Base-by-base conservation (phyloP, 257 asterid genomes). In the Apocynum venetum region DNA sequence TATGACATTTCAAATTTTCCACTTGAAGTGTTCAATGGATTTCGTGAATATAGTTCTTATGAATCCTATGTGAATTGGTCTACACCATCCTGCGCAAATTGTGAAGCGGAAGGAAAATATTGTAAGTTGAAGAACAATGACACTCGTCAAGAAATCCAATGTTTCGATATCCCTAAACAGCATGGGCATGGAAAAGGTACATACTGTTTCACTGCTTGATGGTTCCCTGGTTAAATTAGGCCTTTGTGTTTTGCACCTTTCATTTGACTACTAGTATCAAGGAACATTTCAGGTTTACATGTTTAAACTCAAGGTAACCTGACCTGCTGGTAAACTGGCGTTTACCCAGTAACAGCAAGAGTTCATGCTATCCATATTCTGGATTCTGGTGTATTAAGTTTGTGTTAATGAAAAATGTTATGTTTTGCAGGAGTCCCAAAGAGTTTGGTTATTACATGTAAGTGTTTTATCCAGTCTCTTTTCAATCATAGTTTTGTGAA, bases 1-100 rank as follows among this genome's bases (percentile, higher is more conserved):
- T 91, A 88, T 71, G 83, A 81, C 46, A 68, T 92, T 57, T 90
- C 95, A 41, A 71, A 72, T 76, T 77, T 87, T 74, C 79, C 91
- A 1, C 6, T 20, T 36, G 72, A 68, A 68, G 52, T 68, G 80
- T 84, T 7, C 17, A 44, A 10, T 35, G 71, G 74, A 44, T n/a
- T 66, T 15, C 86, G 84, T 76, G 56, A 17, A 31, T 49, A 48
- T 2, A 61, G 63, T 49, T 79, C 49, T 15, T 81, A 79, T 43
- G 85, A 76, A 47, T 57, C 82, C 0, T 51, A 63, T 59, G 77
- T 92, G 78, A 82, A 49, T 64, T 92, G 96, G 96, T 52, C 85
- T 53, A 53, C 80, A 40, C 92, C 97, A 25, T 65, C 55, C 49
- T 89, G 94, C 47, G 83, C 89, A 60, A 68, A 35, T 47, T 92